Conservation (phyloP, 176 grass and related monocot genomes). For the Oryza officinalis region DNA sequence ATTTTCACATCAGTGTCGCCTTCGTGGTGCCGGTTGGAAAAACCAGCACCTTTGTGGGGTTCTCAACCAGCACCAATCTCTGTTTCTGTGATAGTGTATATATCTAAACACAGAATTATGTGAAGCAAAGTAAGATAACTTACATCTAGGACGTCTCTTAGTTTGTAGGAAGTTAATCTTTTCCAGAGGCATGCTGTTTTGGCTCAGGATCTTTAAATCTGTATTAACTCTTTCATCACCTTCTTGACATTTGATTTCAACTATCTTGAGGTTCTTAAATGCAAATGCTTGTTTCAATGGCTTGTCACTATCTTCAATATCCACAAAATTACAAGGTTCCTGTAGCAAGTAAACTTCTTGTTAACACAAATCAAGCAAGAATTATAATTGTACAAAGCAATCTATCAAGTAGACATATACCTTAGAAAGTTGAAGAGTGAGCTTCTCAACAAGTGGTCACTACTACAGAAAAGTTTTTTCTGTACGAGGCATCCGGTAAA, state of each 20-base stretch:
- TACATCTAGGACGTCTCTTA: too few relatives aligned
- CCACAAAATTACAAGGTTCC: neutral
- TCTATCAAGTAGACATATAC: neutral
- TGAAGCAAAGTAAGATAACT: neutral
- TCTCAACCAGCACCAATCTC: too few relatives aligned
- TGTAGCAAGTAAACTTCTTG: neutral
- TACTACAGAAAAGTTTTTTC: too few relatives aligned
- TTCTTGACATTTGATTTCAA: slow-evolving; percentile 20
- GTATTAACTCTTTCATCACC: neutral
- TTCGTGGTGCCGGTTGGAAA: too few relatives aligned
- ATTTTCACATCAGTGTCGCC: too few relatives aligned
- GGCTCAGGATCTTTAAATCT: slow-evolving; percentile 13
- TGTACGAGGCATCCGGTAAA: too few relatives aligned
- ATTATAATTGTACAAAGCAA: too few relatives aligned
- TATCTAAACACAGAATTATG: too few relatives aligned
- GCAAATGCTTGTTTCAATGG: neutral
- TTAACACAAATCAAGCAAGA: too few relatives aligned
- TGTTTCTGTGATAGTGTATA: too few relatives aligned
- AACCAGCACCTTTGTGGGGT: too few relatives aligned
- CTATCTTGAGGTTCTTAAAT: slow-evolving; percentile 10
- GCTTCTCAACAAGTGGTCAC: slow-evolving; percentile 12
- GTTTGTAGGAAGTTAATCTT: neutral
- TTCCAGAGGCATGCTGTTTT: neutral
- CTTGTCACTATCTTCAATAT: neutral
- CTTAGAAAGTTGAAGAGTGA: slow-evolving; percentile 14